Evolutionary conservation across 1,139 yeast species (phyloP), one percentile per base, ranked within the genome.

Genomic region (Hansenula lynferdii): DNA sequence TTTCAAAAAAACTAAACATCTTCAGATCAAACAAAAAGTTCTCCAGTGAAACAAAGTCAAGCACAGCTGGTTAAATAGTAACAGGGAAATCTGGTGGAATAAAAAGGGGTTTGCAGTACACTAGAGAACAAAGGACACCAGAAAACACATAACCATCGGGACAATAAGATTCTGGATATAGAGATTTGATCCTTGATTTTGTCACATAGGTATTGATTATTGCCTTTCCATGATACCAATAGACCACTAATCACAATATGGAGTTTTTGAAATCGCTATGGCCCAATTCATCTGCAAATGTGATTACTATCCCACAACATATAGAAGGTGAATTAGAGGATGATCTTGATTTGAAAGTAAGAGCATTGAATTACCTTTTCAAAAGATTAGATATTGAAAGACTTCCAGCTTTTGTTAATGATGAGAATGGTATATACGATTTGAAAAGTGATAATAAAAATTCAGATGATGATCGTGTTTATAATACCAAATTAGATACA

Each of bases 301-400:
- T 50, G 10, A 45, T 51, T 8, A 50, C 51, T 6, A 69, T 73
- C 18, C 84, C 84, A 4, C 57, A 62, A 8, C 77, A 70, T 45
- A 45, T 56, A 17, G 70, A 65, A 40, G 81, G 80, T 3, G 66
- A 60, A 20, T 45, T 51, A 5, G 75, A 70, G 40, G 87, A 80
- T 54, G 65, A 77, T 5, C 65, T 76, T 11, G 84, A 78, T 44
- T 63, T 80, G 14, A 84, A 78, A 46, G 65, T 79, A 42, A 77
- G 74, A 49, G 66, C 84, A 5, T 58, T 81, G 38, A 55, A 67
- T 27, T 81, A 80, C 52, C 63, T 75, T 53, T 81, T 72, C 60
- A 69, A 74, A 44, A 61, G 86, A 34, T 65, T 76, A 40, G 63
- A 66, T 33, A 65, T 81, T 29, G 64, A 71, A 37, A 60, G 58